These are phyloP conservation scores for Vitis rotundifolia DNA, from an alignment of 164 flowering plant species.

Conservation along the genomic window DNA sequence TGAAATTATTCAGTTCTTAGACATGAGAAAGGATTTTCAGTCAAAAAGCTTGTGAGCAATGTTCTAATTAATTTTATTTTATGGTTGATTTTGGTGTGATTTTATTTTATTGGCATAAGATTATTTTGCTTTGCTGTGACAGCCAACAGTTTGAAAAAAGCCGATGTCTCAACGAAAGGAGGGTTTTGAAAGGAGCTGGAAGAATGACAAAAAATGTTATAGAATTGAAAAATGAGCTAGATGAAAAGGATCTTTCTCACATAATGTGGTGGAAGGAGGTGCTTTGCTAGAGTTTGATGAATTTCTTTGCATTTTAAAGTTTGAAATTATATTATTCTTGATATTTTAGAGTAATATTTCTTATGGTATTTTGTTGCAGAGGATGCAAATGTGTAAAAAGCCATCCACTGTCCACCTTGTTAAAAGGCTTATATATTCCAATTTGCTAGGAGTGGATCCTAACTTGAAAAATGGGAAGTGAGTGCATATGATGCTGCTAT, in stretches of 20 bases:
- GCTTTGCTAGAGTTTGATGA: background rate
- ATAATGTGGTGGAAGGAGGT: constrained; percentile 98
- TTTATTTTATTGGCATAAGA: background rate
- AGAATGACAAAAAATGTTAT: constrained; percentile 52
- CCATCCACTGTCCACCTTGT: constrained; percentile 72
- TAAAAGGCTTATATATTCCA: constrained; percentile 67
- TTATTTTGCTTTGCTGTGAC: constrained; percentile 8
- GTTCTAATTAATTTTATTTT: too few relatives aligned
- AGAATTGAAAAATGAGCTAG: constrained; percentile 27
- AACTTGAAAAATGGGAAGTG: constrained; percentile 84
- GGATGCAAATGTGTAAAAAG: constrained; percentile 66
- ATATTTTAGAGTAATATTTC: too few relatives aligned
- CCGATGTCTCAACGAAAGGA: constrained; percentile 37
- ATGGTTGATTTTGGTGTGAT: too few relatives aligned
- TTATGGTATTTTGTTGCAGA: constrained; percentile 42
- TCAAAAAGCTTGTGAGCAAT: too few relatives aligned
- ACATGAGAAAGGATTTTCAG: too few relatives aligned
- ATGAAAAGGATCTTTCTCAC: constrained; percentile 64
- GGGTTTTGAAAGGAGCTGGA: constrained; percentile 27
- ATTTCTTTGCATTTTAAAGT: too few relatives aligned
- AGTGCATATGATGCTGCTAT: constrained; percentile 9
- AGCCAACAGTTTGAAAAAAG: constrained; percentile 23
- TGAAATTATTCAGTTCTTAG: background rate
- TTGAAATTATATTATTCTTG: too few relatives aligned
- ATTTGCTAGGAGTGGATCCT: constrained; percentile 80